phyloP scores from a whole-genome alignment of 768 basidiomycete species.

The Phylloporus sp. region DNA sequence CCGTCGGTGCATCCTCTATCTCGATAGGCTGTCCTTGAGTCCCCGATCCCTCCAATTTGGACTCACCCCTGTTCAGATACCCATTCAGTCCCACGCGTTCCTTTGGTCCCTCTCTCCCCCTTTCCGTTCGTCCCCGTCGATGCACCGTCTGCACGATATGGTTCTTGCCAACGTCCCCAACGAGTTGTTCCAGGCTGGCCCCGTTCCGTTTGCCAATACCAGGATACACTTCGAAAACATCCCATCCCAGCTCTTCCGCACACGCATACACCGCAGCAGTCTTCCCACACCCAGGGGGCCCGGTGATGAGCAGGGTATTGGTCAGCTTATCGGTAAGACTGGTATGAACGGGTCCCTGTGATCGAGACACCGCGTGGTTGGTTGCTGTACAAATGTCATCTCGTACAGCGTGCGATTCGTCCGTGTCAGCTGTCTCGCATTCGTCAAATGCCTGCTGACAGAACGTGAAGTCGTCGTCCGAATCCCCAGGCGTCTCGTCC shows the following conservation, averaged over 20 bases:
- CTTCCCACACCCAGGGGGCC: conserved; percentile 86
- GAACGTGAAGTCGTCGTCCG: conserved; percentile 33
- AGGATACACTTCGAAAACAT: conserved; percentile 94
- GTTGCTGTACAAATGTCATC: conserved; percentile 1
- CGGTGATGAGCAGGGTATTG: conserved; percentile 83
- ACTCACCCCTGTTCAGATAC: conserved; percentile 14
- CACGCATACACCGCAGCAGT: conserved; percentile 92
- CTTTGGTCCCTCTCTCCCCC: conserved; percentile 2
- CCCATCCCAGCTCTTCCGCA: conserved; percentile 91
- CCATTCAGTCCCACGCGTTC: conserved; percentile 12
- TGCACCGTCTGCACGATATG: conserved; percentile 61
- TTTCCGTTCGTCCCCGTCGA: conserved; percentile 4
- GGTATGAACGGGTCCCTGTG: conserved; percentile 10
- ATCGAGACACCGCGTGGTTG: conserved; percentile 6
- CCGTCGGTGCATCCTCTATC: conserved; percentile 12
- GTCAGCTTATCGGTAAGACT: conserved; percentile 52
- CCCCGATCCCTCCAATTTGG: conserved; percentile 11
- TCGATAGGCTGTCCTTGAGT: conserved; percentile 20
- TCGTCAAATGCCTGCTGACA: conserved; percentile 20
- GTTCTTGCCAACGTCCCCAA: conserved; percentile 93
- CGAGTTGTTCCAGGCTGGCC: conserved; percentile 67
- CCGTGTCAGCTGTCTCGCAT: neutral
- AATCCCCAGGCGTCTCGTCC: conserved; percentile 36
- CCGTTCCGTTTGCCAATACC: conserved; percentile 90
- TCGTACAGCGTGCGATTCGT: conserved; percentile 1